Base-by-base conservation (phyloP, 306 rosid genomes). In the Lupinus albus region DNA sequence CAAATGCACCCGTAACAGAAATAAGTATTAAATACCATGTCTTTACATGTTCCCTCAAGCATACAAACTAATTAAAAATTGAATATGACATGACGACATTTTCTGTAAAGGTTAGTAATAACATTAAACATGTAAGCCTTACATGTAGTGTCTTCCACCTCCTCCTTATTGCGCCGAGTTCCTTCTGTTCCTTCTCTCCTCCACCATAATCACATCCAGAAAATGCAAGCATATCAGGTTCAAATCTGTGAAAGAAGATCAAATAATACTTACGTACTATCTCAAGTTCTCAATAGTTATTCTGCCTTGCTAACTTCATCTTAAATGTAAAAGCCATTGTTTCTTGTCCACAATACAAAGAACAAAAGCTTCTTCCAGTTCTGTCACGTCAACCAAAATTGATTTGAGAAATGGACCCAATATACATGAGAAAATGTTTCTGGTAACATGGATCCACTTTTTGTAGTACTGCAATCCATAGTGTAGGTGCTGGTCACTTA, bases 191-290 rank as follows among this genome's bases (percentile, higher is more conserved):
- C 80, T 81, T 94, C 76, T 94, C 97, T 61, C 99, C 97, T 60
- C 97, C 99, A 76, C 99, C 99, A 85, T 88, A 94, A 81, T 90
- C 79, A 61, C 99, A 94, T 57, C 97, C 99, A 42, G 99, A 94
- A 82, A 94, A 94, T 73, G 99, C 99, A 79, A 94, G 97, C 99
- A 94, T 94, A 84, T 94, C 99, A 68, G 97, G 92, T 79, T 94
- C 99, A 81, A 83, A 94, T 77, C 99, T 93, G 86, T 21, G 68
- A 45, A 51, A 72, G 67, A 67, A 18, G 60, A 41, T n/a, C 11
- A 11, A 8, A 60, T 67, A 49, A 61, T 1, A 72, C 39, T 49
- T 47, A 72, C 46, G 76, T 70, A 78, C 61, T 15, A 56, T 14
- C 60, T 59, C 76, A 73, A 78, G 52, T 15, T 51, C 12, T 64